Conservation (phyloP, 2,329 filamentous ascomycete species). For the Apiospora saccharicola region DNA sequence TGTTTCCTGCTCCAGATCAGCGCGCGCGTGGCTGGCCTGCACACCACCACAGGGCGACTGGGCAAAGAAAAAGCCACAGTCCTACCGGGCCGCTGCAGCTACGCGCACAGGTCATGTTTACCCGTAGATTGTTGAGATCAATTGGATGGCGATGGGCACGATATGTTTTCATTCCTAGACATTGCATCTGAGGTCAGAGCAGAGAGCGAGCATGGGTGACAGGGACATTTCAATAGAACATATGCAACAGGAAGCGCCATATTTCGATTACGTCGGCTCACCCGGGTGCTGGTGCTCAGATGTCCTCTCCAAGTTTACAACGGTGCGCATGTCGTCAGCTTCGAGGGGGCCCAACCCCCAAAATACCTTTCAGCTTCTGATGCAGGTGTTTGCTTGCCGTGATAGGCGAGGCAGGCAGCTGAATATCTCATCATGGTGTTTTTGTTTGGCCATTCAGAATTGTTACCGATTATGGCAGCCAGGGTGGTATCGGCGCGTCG, state of each 20-base stretch:
- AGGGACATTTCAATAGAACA: neutral
- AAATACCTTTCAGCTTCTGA: neutral
- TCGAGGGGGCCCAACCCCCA: neutral
- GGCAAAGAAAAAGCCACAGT: neutral
- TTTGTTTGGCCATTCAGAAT: neutral
- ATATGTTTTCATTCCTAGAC: neutral
- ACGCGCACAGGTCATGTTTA: conserved; percentile 14
- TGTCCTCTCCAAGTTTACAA: neutral
- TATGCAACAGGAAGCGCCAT: neutral
- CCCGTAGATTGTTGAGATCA: neutral
- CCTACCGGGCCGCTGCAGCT: conserved; percentile 11
- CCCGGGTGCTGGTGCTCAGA: neutral
- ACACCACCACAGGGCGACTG: neutral
- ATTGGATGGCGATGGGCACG: neutral
- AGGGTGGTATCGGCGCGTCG: neutral
- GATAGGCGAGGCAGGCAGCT: neutral
- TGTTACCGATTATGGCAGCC: neutral
- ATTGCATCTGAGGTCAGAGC: neutral
- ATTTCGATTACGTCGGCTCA: neutral
- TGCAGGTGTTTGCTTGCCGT: neutral
- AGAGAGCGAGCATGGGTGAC: neutral
- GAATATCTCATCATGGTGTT: neutral
- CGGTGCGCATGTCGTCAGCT: neutral
- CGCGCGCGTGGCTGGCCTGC: conserved; percentile 1
- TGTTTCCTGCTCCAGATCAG: neutral